Evolutionary conservation across 1,284 basidiomycete species (phyloP), one percentile per base, ranked within the genome.

Genomic region (Phellinidium pouzarii): DNA sequence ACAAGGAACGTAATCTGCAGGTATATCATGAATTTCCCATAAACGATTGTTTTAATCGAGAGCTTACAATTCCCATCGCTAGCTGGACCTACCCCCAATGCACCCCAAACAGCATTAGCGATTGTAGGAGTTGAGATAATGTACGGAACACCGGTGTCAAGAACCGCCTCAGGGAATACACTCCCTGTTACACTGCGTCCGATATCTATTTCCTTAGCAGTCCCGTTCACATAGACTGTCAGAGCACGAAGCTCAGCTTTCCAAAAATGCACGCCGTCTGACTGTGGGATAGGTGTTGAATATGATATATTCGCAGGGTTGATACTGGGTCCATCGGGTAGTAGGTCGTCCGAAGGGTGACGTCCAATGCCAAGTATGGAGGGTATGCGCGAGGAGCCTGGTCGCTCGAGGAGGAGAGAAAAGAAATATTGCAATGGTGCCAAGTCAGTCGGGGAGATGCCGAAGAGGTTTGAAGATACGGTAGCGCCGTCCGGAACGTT

Each of bases 31-130:
- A 45, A 25, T 45, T 31, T 44, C 3, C 41, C 25, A 46, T 29
- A 44, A 34, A 50, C 38, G 42, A 40, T 36, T 36, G 53, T 44
- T 40, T 53, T 29, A 38, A n/a, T 19, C 12, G 44, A 40, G 42
- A 11, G 68, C 81, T 52, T 58, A 87, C 86, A 88, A 41, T 77
- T 72, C 12, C 83, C 82, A 59, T 87, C 82, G 1, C 64, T 59
- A 0, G 70, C 76, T 1, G 84, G 84, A 5, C 65, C 61, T 17
- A 87, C 68, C 2, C 80, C 82, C 47, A 85, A 65, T 3, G 84
- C 82, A n/a, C 85, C 85, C 57, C 87, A 89, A n/a, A 89, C 83
- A 4, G 72, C 84, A 59, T 88, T 82, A 12, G 86, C 80, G n/a
- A 88, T 72, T 1, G 61, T 49, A 2, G 69, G 67, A 0, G 78